Evolutionary conservation across 306 rosid species (phyloP).

Genomic region (Pterocarpus santalinus): DNA sequence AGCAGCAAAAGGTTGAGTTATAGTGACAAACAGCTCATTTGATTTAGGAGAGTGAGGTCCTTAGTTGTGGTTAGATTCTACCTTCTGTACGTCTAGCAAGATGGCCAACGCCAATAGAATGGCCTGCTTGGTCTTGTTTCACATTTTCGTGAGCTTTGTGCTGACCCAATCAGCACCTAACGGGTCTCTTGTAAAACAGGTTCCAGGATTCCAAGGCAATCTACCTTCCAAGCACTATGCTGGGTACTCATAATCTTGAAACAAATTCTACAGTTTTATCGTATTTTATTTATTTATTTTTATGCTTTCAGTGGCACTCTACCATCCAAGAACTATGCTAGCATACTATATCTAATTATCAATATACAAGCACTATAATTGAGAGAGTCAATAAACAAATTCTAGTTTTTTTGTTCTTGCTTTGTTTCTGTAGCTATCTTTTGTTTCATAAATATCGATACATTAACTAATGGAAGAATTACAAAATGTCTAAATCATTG

Average conservation of each 20-base stretch:
- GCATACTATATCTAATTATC: no score
- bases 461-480: background rate
- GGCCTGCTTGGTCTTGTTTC: background rate
- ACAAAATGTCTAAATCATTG: background rate
- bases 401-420: background rate
- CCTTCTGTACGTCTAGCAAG: background rate
- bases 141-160: slow-evolving; percentile 6
- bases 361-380: no score
- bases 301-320: no score
- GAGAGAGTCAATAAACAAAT: background rate
- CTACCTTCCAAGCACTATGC: slow-evolving; percentile 40
- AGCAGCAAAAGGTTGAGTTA: background rate
- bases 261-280: background rate
- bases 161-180: slow-evolving; percentile 40
- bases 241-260: slow-evolving; percentile 51
- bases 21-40: background rate
- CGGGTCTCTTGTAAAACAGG: background rate
- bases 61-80: background rate
- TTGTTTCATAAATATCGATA: background rate
- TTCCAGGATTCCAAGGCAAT: slow-evolving; percentile 4
- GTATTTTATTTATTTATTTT: background rate
- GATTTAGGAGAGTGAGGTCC: background rate
- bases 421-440: no score
- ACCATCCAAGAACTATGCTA: no score
- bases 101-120: background rate